Percentiles rank a stretch among this genome's conserved stretches.
Conservation (phyloP, 179 eudicot species). For the Beta macrorhiza region DNA sequence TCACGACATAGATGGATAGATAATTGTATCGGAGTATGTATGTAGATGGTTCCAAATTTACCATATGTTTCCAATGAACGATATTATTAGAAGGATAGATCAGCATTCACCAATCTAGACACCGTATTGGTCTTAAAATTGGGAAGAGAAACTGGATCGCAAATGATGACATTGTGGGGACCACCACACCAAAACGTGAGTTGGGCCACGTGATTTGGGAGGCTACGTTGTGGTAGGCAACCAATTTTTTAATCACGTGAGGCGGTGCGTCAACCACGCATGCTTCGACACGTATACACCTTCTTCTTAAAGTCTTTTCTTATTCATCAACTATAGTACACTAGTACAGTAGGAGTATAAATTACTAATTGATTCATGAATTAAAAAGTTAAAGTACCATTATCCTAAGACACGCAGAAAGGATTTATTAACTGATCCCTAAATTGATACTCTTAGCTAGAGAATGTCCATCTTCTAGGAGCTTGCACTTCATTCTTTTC, state of each 20-base stretch:
- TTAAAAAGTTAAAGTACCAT: conserved; percentile 14
- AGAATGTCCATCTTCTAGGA: conserved; percentile 53
- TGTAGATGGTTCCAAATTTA: too few relatives aligned
- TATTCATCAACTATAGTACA: neutral
- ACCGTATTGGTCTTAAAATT: neutral
- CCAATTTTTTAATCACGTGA: conserved; percentile 70
- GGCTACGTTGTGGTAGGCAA: conserved; percentile 54
- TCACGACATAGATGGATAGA: too few relatives aligned
- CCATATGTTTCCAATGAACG: too few relatives aligned
- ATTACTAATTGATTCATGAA: neutral
- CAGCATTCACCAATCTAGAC: neutral
- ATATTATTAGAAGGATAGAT: too few relatives aligned
- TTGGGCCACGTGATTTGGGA: conserved; percentile 94
- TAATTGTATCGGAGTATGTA: too few relatives aligned
- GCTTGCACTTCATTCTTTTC: neutral
- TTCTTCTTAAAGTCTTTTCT: neutral
- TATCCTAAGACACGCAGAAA: conserved; percentile 17
- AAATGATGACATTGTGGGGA: conserved; percentile 25
- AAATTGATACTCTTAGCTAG: conserved; percentile 51
- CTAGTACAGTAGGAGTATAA: neutral
- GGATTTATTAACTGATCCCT: conserved; percentile 74
- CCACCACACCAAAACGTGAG: conserved; percentile 55
- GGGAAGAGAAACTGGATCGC: conserved; percentile 28
- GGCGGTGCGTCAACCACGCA: conserved; percentile 42
- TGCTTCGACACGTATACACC: conserved; percentile 42